Conservation (phyloP, 2,329 filamentous ascomycete species). For the Neoscytalidium dimidiatum region DNA sequence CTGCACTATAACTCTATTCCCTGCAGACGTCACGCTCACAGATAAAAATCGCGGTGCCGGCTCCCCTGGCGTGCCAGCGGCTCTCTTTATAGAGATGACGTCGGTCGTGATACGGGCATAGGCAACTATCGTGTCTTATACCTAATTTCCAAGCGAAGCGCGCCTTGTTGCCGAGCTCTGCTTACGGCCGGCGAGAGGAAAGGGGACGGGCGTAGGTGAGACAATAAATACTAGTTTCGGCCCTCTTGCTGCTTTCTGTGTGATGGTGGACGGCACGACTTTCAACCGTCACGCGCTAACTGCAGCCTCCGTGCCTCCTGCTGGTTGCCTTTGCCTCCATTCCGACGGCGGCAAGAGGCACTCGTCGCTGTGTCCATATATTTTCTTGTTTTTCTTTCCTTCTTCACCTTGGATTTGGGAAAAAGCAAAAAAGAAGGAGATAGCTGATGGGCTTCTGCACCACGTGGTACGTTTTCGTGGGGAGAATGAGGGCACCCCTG, state of each 20-base stretch:
- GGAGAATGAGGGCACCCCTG: too few species aligned
- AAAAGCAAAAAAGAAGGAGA: not conserved
- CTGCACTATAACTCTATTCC: not conserved
- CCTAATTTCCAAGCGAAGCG: not conserved
- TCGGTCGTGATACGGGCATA: too few species aligned
- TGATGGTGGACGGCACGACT: not conserved
- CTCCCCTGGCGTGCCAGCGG: not conserved
- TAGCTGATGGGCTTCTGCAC: not conserved
- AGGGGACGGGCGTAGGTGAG: not conserved
- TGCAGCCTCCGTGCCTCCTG: not conserved
- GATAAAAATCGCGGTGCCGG: not conserved
- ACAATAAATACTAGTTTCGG: constrained; percentile 6
- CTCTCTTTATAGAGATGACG: too few species aligned
- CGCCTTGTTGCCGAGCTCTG: too few species aligned
- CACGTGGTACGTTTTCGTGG: not conserved
- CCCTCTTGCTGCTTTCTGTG: constrained; percentile 2
- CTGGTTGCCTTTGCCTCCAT: not conserved
- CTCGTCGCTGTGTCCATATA: not conserved
- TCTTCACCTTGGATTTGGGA: not conserved
- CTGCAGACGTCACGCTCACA: not conserved
- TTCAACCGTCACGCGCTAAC: constrained; percentile 2
- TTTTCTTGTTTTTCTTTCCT: not conserved
- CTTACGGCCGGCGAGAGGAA: not conserved
- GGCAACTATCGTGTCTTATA: too few species aligned
- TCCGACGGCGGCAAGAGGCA: not conserved